Percentiles rank a stretch among this genome's conserved stretches.
Conservation (phyloP, 805 yeast species). For the Starmerella gropengiesseri region DNA sequence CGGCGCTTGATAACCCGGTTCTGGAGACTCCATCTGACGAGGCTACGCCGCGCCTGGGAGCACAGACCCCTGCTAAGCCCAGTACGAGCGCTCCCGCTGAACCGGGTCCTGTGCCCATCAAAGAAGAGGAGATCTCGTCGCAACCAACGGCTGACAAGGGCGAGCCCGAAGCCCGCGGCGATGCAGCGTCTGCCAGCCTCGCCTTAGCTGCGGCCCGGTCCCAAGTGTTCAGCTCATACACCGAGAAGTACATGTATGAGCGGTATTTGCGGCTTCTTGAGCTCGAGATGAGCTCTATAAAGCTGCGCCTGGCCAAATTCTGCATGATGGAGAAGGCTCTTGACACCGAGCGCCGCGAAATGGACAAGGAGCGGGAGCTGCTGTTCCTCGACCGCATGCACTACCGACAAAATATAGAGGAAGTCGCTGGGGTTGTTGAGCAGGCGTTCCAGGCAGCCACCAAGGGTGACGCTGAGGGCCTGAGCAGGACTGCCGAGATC, state of each 20-base stretch:
- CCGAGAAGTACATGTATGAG: constrained; percentile 39
- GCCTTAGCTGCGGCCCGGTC: constrained; percentile 44
- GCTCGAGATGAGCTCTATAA: constrained; percentile 62
- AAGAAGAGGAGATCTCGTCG: no score
- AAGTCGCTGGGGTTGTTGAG: constrained; percentile 43
- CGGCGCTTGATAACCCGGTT: no score
- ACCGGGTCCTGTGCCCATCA: no score
- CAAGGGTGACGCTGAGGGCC: constrained; percentile 19
- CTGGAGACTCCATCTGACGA: no score
- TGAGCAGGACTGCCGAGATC: constrained; percentile 22
- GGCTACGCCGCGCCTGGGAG: no score
- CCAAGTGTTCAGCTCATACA: constrained; percentile 22
- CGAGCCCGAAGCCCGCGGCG: background rate
- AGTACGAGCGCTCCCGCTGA: no score
- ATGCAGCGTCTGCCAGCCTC: constrained; percentile 44
- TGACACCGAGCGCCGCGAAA: constrained; percentile 35
- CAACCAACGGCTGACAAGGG: no score
- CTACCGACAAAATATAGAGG: constrained; percentile 46
- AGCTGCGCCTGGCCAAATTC: constrained; percentile 58
- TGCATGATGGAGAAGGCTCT: constrained; percentile 50
- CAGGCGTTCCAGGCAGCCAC: constrained; percentile 35
- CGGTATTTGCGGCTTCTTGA: constrained; percentile 54
- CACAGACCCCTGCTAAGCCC: no score
- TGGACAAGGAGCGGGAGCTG: constrained; percentile 35
- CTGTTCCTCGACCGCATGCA: constrained; percentile 59